Base-by-base conservation (phyloP, 352 stramenopile genomes). In the Phytophthora niederhauseri region DNA sequence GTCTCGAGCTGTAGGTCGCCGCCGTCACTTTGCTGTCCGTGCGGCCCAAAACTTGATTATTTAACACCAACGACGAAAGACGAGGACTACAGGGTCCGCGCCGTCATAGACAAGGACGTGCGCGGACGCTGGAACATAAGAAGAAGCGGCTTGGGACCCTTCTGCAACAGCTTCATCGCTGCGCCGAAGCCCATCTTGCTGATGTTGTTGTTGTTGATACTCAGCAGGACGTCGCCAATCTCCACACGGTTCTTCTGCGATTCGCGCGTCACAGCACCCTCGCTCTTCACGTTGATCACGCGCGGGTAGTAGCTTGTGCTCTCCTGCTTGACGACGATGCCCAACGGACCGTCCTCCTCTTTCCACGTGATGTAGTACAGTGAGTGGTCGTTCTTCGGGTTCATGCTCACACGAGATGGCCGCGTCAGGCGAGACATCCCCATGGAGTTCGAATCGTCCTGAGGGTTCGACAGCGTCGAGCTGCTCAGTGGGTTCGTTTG, bases 191-290 rank as follows among this genome's bases (percentile, higher is more conserved):
- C 89, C 85, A 96, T 96, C 64, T 94, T 93, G 74, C 85, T 93
- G 66, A 96, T 96, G 73, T 96, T 94, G 76, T 96, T 94, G 78
- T 96, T 94, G 76, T 96, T 96, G 63, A 96, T 95, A 65, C 87
- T 94, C 19, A 96, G 74, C 34, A 96, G 54, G 36, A 94, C 73
- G 48, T 96, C 89, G 28, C 89, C 89, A 19, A 93, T 85, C 65
- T 92, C 82, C 26, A 96, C 86, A 17, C 84, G 84, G 59, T 94
- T 94, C 64, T 92, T 93, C 72, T 96, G 87, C 14, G 85, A 93
- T 51, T 91, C 76, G 14, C 88, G 83, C 6, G 81, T 87, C 20
- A 94, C 89, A 30, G 89, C 89, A 38, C 89, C 89, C 66, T 96
- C 89, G 65, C 88, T 87, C 79, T 96, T 96, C 58, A 96, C 87